Percentiles rank a stretch among this genome's conserved stretches.
phyloP scores from a whole-genome alignment of 1,284 basidiomycete genomes.

The Baeospora myosura region DNA sequence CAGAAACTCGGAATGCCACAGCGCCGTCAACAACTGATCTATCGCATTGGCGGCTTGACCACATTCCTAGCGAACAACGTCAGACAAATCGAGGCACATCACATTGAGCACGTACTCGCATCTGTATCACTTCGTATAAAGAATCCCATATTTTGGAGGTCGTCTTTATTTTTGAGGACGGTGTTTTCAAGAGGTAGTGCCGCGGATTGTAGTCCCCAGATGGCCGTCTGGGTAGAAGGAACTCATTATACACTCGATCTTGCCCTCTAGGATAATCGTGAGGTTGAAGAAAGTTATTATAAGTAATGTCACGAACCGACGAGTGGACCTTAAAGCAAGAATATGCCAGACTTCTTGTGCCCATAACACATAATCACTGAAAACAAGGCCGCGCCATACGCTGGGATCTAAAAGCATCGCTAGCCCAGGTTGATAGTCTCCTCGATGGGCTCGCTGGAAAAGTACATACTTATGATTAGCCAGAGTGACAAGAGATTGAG shows the following conservation, averaged over 20 bases:
- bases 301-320: slow-evolving; percentile 39
- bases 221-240: slow-evolving; percentile 54
- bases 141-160: slow-evolving; percentile 52
- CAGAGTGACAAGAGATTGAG: slow-evolving; percentile 1
- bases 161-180: slow-evolving; percentile 11
- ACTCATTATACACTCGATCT: slow-evolving; percentile 53
- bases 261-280: slow-evolving; percentile 39
- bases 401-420: slow-evolving; percentile 58
- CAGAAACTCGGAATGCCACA: slow-evolving; percentile 77
- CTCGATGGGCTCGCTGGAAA: slow-evolving; percentile 58
- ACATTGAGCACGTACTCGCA: slow-evolving; percentile 47
- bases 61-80: slow-evolving; percentile 28
- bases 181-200: slow-evolving; percentile 37
- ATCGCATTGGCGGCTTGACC: slow-evolving; percentile 57
- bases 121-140: slow-evolving; percentile 54
- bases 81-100: too few relatives aligned
- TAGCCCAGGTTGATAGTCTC: slow-evolving; percentile 54
- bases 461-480: slow-evolving; percentile 5
- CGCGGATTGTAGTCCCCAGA: slow-evolving; percentile 40
- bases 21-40: slow-evolving; percentile 56
- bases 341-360: slow-evolving; percentile 71
- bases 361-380: slow-evolving; percentile 63
- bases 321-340: slow-evolving; percentile 55
- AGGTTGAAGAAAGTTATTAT: slow-evolving; percentile 9
- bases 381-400: slow-evolving; percentile 59